Percentiles rank a stretch among this genome's conserved stretches.
phyloP scores from a whole-genome alignment of 805 yeast species.

The Nakazawaea pomicola region DNA sequence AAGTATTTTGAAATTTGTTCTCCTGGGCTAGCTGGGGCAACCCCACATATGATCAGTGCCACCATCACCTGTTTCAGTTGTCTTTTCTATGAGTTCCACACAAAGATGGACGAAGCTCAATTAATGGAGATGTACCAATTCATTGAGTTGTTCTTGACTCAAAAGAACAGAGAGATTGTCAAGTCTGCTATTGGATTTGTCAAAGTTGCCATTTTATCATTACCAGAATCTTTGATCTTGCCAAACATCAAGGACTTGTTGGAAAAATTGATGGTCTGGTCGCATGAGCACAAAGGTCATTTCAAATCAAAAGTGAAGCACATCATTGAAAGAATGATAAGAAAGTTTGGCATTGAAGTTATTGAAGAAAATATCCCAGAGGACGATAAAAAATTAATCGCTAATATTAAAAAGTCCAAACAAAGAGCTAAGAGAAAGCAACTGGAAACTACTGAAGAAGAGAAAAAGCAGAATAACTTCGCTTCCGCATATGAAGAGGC shows the following conservation, averaged over 20 bases:
- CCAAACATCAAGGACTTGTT: conserved; percentile 63
- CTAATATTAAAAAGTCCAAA: conserved; percentile 80
- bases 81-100: conserved; percentile 79
- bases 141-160: conserved; percentile 83
- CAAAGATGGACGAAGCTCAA: conserved; percentile 51
- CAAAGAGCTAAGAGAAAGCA: conserved; percentile 79
- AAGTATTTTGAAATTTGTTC: conserved; percentile 90
- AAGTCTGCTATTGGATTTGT: conserved; percentile 92
- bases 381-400: conserved; percentile 76
- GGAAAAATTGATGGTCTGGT: conserved; percentile 78
- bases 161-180: conserved; percentile 89
- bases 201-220: conserved; percentile 77
- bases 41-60: conserved; percentile 97
- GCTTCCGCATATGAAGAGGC: conserved; percentile 93
- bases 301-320: conserved; percentile 92
- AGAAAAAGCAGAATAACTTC: conserved; percentile 33
- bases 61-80: conserved; percentile 87
- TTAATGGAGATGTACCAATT: conserved; percentile 77
- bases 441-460: conserved; percentile 26
- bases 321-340: conserved; percentile 81
- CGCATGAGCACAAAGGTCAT: conserved; percentile 93
- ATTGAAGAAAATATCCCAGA: conserved; percentile 85
- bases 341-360: conserved; percentile 87
- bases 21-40: conserved; percentile 93
- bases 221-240: conserved; percentile 73